These are phyloP conservation scores for Panus rudis DNA, from an alignment of 768 basidiomycete species.

Conservation along the genomic window DNA sequence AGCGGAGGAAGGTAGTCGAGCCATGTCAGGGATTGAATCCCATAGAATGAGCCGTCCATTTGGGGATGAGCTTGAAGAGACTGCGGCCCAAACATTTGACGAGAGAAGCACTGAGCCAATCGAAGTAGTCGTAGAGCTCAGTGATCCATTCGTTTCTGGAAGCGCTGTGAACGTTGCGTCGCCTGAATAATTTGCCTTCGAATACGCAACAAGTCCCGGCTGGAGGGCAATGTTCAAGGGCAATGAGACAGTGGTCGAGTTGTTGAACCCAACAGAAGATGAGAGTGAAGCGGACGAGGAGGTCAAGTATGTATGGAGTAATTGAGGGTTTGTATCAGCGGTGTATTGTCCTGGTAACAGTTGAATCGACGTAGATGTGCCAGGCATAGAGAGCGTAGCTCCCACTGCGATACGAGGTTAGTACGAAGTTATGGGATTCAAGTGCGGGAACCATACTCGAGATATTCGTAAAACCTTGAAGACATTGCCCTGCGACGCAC, in stretches of 20 bases:
- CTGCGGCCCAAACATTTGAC: slow-evolving; percentile 59
- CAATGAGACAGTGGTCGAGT: slow-evolving; percentile 42
- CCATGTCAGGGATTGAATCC: slow-evolving; percentile 71
- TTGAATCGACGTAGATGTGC: slow-evolving; percentile 44
- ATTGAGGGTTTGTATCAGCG: slow-evolving; percentile 60
- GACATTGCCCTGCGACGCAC: slow-evolving; percentile 86
- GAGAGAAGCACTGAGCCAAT: slow-evolving; percentile 65
- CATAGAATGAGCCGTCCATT: slow-evolving; percentile 63
- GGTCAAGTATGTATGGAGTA: slow-evolving; percentile 62
- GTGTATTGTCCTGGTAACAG: slow-evolving; percentile 77
- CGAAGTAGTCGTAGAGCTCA: slow-evolving; percentile 36
- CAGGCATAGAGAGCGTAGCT: slow-evolving; percentile 51
- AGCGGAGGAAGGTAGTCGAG: slow-evolving; percentile 52
- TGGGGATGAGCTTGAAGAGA: slow-evolving; percentile 41
- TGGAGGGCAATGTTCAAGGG: slow-evolving; percentile 63
- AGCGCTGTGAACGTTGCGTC: slow-evolving; percentile 53
- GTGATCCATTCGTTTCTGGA: slow-evolving; percentile 41
- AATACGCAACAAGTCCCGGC: slow-evolving; percentile 63
- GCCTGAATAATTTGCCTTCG: slow-evolving; percentile 58
- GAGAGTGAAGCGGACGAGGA: slow-evolving; percentile 54
- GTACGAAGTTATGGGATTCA: neutral
- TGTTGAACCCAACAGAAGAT: slow-evolving; percentile 57
- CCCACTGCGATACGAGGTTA: slow-evolving; percentile 47
- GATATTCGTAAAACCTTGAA: slow-evolving; percentile 70
- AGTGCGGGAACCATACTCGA: slow-evolving; percentile 31